A percentile compares a stretch with the other conserved stretches of the same genome.
Conservation (phyloP, 1,139 yeast species). For the Suhomyces terraborum region DNA sequence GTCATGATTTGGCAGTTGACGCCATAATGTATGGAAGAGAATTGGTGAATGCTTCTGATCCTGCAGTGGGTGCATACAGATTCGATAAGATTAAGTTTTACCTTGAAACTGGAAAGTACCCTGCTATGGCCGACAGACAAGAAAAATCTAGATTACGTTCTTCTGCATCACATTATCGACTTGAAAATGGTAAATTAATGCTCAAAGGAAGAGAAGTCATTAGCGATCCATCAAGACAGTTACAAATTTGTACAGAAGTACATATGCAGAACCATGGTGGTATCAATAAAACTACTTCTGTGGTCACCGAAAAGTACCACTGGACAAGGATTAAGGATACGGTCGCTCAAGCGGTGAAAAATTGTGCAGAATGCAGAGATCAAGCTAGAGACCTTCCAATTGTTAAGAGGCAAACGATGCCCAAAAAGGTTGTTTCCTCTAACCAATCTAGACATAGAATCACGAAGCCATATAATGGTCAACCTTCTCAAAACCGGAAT, state of each 20-base stretch:
- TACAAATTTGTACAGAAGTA: constrained; percentile 69
- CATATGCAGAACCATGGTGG: constrained; percentile 80
- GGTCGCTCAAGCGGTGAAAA: constrained; percentile 74
- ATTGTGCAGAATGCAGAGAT: constrained; percentile 73
- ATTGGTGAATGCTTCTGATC: constrained; percentile 51
- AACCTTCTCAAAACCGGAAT: constrained; percentile 24
- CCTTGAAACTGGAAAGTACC: constrained; percentile 83
- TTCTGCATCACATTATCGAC: constrained; percentile 74
- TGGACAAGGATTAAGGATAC: constrained; percentile 93
- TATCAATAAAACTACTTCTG: constrained; percentile 83
- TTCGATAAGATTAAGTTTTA: constrained; percentile 80
- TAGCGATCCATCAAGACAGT: constrained; percentile 70
- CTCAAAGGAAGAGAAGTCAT: constrained; percentile 82
- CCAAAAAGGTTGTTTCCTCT: constrained; percentile 24
- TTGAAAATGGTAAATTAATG: constrained; percentile 71
- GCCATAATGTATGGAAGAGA: constrained; percentile 70
- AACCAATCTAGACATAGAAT: constrained; percentile 22
- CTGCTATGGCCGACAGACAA: constrained; percentile 75
- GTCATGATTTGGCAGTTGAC: constrained; percentile 80
- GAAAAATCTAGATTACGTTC: constrained; percentile 86
- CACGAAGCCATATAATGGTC: constrained; percentile 12
- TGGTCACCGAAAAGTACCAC: constrained; percentile 77
- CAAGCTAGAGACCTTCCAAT: constrained; percentile 35
- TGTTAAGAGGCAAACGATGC: constrained; percentile 27
- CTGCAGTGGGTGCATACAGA: constrained; percentile 57